A percentile compares a stretch with the other conserved stretches of the same genome.
Evolutionary conservation across 768 basidiomycete genomes (phyloP).

Genomic region (Mycena capillaripes): DNA sequence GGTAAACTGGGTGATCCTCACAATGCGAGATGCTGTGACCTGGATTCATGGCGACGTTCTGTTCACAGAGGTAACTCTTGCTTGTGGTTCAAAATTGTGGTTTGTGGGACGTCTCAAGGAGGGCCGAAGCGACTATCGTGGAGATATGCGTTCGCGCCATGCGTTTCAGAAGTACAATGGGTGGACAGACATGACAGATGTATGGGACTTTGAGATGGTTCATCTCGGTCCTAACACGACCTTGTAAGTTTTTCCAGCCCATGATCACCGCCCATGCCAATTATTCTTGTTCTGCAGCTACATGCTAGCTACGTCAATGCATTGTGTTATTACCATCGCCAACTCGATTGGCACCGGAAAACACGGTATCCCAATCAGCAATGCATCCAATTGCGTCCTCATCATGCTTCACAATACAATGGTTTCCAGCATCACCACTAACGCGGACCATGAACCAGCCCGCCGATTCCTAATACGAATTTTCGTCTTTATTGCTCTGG

Average conservation of each 20-base stretch:
- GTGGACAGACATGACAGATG: background rate
- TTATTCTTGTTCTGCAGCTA: background rate
- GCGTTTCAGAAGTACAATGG: background rate
- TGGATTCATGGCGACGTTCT: background rate
- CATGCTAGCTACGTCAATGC: background rate
- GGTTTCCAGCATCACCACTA: background rate
- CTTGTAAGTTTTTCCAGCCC: background rate
- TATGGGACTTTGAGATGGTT: background rate
- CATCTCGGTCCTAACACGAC: background rate
- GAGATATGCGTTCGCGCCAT: background rate
- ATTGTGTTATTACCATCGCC: background rate
- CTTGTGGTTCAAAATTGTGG: background rate
- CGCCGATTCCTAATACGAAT: background rate
- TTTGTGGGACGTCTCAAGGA: background rate
- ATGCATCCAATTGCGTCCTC: background rate
- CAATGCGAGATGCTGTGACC: background rate
- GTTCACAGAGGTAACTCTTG: background rate
- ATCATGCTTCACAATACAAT: background rate
- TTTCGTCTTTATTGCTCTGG: background rate
- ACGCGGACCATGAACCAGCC: conserved; percentile 2
- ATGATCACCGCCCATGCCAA: background rate
- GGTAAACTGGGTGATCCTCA: background rate
- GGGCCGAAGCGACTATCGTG: background rate
- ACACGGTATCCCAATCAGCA: background rate
- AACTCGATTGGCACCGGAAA: background rate